Conservation (phyloP, 441 rosid species). For the Metrosideros polymorpha region DNA sequence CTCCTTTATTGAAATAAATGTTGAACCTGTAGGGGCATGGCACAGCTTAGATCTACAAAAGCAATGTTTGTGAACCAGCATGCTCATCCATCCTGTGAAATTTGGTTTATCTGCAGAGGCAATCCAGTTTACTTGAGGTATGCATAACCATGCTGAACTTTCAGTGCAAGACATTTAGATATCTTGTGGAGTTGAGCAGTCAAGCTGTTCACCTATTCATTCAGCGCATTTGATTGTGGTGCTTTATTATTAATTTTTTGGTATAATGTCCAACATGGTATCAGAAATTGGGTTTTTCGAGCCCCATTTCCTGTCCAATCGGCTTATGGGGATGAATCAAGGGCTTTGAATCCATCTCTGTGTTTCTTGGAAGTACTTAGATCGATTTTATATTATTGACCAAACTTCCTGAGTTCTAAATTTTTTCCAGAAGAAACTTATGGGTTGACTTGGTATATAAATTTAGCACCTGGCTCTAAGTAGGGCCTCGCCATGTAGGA, state of each 20-base stretch:
- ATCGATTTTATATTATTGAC: not conserved
- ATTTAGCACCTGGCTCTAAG: not conserved
- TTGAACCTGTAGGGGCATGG: constrained; percentile 2
- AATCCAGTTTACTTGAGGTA: not conserved
- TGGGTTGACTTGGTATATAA: not conserved
- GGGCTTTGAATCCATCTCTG: not conserved
- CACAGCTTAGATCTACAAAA: constrained; percentile 1
- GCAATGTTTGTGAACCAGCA: constrained; percentile 6
- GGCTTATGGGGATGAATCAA: not conserved
- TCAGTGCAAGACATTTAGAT: not conserved
- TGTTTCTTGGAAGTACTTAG: not conserved
- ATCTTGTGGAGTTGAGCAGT: not conserved
- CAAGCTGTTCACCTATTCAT: not conserved
- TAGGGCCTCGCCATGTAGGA: not conserved
- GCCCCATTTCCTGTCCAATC: not conserved
- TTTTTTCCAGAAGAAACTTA: not conserved
- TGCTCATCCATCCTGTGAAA: constrained; percentile 10
- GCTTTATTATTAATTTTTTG: not conserved
- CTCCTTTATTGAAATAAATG: not conserved
- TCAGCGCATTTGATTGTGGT: not conserved
- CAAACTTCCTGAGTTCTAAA: not conserved
- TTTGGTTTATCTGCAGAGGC: constrained; percentile 4
- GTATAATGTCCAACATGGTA: not conserved
- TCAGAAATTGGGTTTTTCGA: not conserved
- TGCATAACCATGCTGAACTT: not conserved